phyloP scores from a whole-genome alignment of 768 basidiomycete genomes.

The Galerina marginata region DNA sequence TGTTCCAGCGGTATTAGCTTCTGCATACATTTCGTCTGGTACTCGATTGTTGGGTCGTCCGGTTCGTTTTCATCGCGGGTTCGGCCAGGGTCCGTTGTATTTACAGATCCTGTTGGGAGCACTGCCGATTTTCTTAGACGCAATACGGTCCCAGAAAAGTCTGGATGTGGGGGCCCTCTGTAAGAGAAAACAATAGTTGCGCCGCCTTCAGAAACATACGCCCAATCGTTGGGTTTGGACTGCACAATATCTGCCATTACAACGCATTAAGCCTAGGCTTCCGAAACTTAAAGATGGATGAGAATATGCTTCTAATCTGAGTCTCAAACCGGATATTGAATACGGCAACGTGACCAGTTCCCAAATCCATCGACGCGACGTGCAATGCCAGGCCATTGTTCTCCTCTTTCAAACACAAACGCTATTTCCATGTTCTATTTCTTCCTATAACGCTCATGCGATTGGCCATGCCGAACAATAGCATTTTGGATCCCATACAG shows the following conservation, averaged over 20 bases:
- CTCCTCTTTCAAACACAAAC: too few relatives aligned
- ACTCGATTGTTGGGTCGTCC: conserved; percentile 51
- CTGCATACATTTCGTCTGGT: conserved; percentile 68
- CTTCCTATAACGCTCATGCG: too few relatives aligned
- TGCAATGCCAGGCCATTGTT: too few relatives aligned
- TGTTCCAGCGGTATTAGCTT: conserved; percentile 64
- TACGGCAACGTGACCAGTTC: too few relatives aligned
- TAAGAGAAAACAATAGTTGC: conserved; percentile 91
- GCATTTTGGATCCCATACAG: too few relatives aligned
- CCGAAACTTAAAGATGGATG: too few relatives aligned
- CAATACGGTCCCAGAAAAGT: conserved; percentile 70
- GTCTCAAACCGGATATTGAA: too few relatives aligned
- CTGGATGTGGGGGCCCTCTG: conserved; percentile 53
- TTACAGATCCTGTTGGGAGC: neutral
- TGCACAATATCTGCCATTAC: conserved; percentile 35
- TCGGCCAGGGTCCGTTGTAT: neutral
- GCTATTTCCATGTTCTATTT: too few relatives aligned
- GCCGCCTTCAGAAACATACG: conserved; percentile 91
- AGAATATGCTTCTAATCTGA: too few relatives aligned
- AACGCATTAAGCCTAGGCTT: too few relatives aligned
- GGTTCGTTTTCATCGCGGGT: conserved; percentile 27
- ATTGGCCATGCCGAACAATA: too few relatives aligned
- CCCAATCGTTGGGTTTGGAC: conserved; percentile 65
- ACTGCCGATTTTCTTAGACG: conserved; percentile 69
- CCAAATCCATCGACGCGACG: too few relatives aligned